phyloP scores from a whole-genome alignment of 169 alveolate species.

The Eimeria necatrix region DNA sequence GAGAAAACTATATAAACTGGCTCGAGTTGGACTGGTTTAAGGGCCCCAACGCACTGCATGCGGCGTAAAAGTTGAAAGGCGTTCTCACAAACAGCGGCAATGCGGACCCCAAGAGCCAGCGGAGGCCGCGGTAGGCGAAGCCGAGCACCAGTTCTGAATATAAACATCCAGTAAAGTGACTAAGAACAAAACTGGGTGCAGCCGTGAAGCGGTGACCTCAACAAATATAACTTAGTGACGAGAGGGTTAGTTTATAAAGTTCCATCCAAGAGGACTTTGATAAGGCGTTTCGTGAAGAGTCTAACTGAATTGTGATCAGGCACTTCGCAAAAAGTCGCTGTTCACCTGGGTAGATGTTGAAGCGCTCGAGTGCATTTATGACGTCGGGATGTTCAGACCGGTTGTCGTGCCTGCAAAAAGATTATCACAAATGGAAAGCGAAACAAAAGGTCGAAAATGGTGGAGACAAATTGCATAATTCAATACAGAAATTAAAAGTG shows the following conservation, averaged over 20 bases:
- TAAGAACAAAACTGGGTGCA: not conserved
- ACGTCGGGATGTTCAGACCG: conserved; percentile 85
- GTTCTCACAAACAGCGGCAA: conserved; percentile 2
- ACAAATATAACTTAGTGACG: too few species aligned
- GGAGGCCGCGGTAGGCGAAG: conserved; percentile 75
- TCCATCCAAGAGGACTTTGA: too few species aligned
- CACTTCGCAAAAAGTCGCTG: not conserved
- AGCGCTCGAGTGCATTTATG: conserved; percentile 84
- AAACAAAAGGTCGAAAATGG: not conserved
- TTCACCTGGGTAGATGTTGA: conserved; percentile 84
- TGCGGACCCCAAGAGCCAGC: not conserved
- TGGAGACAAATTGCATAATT: not conserved
- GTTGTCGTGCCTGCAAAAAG: conserved; percentile 48
- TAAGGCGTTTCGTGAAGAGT: too few species aligned
- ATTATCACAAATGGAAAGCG: too few species aligned
- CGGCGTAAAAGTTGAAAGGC: conserved; percentile 82
- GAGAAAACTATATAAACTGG: too few species aligned
- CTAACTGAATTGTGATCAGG: too few species aligned
- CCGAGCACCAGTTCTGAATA: conserved; percentile 66
- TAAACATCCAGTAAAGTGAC: not conserved
- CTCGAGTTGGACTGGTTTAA: not conserved
- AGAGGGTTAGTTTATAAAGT: too few species aligned
- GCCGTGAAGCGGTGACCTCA: too few species aligned
- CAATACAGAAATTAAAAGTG: not conserved
- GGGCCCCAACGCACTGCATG: not conserved